Base-by-base conservation (phyloP, 306 rosid species). In the Cajanus cajan region DNA sequence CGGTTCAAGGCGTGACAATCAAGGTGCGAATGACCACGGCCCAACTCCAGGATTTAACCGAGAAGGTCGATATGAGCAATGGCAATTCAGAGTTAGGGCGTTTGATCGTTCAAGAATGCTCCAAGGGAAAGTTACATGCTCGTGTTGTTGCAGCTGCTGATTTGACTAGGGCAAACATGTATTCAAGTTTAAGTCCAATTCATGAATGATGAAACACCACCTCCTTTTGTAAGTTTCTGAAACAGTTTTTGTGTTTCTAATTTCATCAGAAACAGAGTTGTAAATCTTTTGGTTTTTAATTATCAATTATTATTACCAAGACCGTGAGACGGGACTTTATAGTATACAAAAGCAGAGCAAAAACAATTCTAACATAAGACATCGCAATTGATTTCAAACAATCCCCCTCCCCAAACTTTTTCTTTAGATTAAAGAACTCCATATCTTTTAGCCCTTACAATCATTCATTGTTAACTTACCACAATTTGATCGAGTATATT, bases 101-200 rank as follows among this genome's bases (percentile, higher is more conserved):
- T 6, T 78, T 73, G 73, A 84, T 88, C 69, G 25, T 86, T 41
- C 41, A 58, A 24, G 85, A 86, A 45, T 88, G 92, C 66, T 43
- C 75, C 34, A 47, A 73, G 15, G 90, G 88, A 11, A 82, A 70
- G 81, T 48, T 86, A 36, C 55, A 3, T 36, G 82, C 90, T 82
- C 76, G 73, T 62, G 45, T 74, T 61, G 54, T 64, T 22, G 64
- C n/a, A n/a, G n/a, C 3, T 50, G 54, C 25, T 63, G 34, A 43
- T 22, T 76, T 77, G 3, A 4, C 12, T n/a, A 28, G 45, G 19
- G 9, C 13, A 1, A 10, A 16, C 28, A 15, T 28, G 40, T 52
- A 77, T 74, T 75, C 64, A 44, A 31, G 37, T 57, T 78, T 81
- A 24, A 81, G 72, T 44, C 50, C 84, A 51, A 84, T 87, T 81